phyloP scores from a whole-genome alignment of 306 rosid species.

The Pyrus communis region DNA sequence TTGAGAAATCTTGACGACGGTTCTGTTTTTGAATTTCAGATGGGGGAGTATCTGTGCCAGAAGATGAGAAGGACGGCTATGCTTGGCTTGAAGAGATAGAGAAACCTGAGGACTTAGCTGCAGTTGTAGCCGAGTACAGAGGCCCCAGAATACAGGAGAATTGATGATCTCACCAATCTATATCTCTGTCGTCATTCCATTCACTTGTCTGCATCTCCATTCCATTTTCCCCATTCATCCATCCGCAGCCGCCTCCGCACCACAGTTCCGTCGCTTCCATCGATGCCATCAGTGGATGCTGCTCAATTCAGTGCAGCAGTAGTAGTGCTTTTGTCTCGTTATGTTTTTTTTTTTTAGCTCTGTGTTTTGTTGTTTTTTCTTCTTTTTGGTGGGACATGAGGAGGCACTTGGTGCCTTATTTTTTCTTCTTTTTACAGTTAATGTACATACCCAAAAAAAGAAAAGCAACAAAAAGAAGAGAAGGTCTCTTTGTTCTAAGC shows the following conservation, averaged over 20 bases:
- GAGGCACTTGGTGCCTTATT: constrained; percentile 18
- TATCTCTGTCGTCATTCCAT: not conserved
- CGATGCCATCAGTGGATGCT: not conserved
- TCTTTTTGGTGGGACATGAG: constrained; percentile 17
- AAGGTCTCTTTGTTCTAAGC: constrained; percentile 11
- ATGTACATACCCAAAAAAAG: constrained; percentile 37
- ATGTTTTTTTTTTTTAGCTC: not conserved
- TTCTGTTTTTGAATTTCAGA: constrained; percentile 24
- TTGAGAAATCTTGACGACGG: not conserved
- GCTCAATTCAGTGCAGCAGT: constrained; percentile 16
- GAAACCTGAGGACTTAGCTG: constrained; percentile 50
- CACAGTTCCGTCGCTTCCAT: not conserved
- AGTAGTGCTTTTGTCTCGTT: constrained; percentile 4
- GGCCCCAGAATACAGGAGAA: constrained; percentile 67
- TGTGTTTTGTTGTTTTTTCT: not conserved
- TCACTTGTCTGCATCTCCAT: not conserved
- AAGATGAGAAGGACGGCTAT: constrained; percentile 46
- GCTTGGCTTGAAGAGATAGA: constrained; percentile 92
- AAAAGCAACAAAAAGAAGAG: not conserved
- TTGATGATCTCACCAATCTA: constrained; percentile 8
- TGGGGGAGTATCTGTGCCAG: constrained; percentile 47
- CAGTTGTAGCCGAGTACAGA: constrained; percentile 45
- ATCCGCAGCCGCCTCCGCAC: too few relatives aligned
- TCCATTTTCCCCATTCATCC: not conserved
- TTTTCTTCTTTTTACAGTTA: constrained; percentile 13